Percentiles rank a stretch among this genome's conserved stretches.
Conservation (phyloP, 1,284 basidiomycete species). For the Ceratobasidium sp. region DNA sequence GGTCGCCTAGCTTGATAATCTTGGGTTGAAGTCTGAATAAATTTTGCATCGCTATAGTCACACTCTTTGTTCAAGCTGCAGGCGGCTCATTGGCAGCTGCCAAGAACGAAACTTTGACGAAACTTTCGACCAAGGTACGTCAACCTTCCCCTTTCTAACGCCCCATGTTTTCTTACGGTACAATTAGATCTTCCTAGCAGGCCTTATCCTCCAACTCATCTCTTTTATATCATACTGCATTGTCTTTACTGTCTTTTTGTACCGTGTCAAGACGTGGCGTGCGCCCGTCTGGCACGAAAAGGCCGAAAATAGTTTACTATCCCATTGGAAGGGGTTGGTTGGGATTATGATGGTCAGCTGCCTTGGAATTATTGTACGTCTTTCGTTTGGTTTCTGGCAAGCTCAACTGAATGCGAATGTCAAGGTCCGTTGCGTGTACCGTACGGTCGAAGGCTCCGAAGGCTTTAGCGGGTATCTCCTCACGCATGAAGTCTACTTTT, state of each 20-base stretch:
- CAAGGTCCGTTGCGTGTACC: constrained; percentile 44
- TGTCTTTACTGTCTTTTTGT: constrained; percentile 16
- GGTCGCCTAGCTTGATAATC: not conserved
- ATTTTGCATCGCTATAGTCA: too few species aligned
- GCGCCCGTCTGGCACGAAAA: not conserved
- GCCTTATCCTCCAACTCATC: constrained; percentile 11
- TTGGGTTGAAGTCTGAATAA: not conserved
- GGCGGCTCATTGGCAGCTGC: constrained; percentile 23
- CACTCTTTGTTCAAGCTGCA: constrained; percentile 11
- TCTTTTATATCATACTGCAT: constrained; percentile 1
- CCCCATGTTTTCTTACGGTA: not conserved
- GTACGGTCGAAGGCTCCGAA: constrained; percentile 34
- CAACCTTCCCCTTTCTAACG: too few species aligned
- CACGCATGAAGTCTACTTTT: constrained; percentile 43
- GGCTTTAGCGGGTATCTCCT: constrained; percentile 42
- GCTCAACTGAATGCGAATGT: not conserved
- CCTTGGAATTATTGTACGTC: constrained; percentile 22
- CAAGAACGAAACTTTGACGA: not conserved
- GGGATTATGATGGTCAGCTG: constrained; percentile 20
- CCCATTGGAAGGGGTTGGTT: constrained; percentile 15
- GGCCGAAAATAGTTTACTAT: not conserved
- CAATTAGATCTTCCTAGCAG: constrained; percentile 14
- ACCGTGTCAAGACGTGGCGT: constrained; percentile 24
- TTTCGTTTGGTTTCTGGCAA: not conserved
- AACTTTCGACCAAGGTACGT: constrained; percentile 13